phyloP scores from a whole-genome alignment of 1,139 yeast genomes.

The Wickerhamiella infanticola region DNA sequence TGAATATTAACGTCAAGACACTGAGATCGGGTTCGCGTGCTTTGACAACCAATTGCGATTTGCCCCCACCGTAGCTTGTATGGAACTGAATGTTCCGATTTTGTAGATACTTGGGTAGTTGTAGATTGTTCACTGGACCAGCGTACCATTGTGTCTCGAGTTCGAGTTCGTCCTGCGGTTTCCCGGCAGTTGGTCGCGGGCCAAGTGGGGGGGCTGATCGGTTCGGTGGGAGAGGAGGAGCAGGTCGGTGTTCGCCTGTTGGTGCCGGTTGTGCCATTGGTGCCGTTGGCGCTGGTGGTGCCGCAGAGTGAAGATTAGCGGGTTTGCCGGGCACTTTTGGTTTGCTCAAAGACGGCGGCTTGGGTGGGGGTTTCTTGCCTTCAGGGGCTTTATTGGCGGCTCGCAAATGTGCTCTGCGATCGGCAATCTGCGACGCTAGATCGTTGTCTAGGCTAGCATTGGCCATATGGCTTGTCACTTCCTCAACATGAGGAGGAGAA shows the following conservation, averaged over 20 bases:
- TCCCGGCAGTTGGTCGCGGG: not conserved
- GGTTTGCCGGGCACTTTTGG: not conserved
- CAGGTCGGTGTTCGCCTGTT: not conserved
- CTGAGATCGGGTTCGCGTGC: conserved; percentile 6
- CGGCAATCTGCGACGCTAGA: conserved; percentile 1
- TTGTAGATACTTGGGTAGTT: conserved; percentile 2
- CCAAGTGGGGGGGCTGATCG: not conserved
- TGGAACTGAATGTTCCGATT: conserved; percentile 1
- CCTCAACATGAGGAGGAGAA: not conserved
- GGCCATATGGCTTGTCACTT: not conserved
- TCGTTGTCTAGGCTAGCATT: not conserved
- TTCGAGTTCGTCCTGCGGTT: conserved; percentile 1
- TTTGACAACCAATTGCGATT: not conserved
- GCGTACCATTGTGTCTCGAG: conserved; percentile 6
- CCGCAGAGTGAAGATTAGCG: not conserved
- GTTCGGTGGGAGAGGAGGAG: not conserved
- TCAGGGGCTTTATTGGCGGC: conserved; percentile 2
- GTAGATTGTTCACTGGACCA: conserved; percentile 2
- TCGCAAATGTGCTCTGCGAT: not conserved
- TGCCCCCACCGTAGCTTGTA: not conserved
- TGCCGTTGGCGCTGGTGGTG: not conserved
- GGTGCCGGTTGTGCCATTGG: not conserved
- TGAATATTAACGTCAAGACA: conserved; percentile 1
- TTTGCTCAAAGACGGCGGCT: not conserved
- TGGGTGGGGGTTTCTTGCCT: conserved; percentile 6